Percentiles rank a stretch among this genome's conserved stretches.
Evolutionary conservation across 2,329 filamentous ascomycete genomes (phyloP).

Genomic region (Colletotrichum australisinense): DNA sequence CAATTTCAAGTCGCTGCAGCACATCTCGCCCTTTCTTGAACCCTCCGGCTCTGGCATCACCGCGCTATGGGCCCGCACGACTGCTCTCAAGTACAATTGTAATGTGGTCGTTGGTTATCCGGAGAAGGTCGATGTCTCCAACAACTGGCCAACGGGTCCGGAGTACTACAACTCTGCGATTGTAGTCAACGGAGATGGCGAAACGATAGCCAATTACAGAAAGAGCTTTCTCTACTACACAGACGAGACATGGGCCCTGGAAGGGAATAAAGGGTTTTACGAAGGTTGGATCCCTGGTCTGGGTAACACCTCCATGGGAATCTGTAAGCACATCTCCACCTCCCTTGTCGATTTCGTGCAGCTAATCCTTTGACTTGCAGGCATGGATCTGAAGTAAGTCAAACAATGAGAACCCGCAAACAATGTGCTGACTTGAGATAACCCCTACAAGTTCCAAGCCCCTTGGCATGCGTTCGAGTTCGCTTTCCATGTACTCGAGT

Average conservation of each 20-base stretch:
- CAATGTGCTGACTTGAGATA: constrained; percentile 23
- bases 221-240: constrained; percentile 68
- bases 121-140: constrained; percentile 68
- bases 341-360: too few species aligned
- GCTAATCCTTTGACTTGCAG: background rate
- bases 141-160: constrained; percentile 61
- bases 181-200: constrained; percentile 67
- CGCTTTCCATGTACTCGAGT: constrained; percentile 67
- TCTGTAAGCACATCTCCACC: constrained; percentile 49
- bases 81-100: constrained; percentile 74
- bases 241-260: constrained; percentile 68
- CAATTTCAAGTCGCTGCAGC: constrained; percentile 77
- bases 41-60: constrained; percentile 72
- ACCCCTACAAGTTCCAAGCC: constrained; percentile 51
- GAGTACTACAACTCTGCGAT: constrained; percentile 68
- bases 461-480: constrained; percentile 55
- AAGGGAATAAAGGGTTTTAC: constrained; percentile 61
- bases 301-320: constrained; percentile 62
- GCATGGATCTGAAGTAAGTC: constrained; percentile 73
- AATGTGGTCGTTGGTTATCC: constrained; percentile 80
- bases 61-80: constrained; percentile 77
- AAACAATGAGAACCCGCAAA: constrained; percentile 34
- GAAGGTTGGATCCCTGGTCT: constrained; percentile 53
- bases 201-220: constrained; percentile 70
- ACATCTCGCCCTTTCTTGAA: constrained; percentile 78